phyloP scores from a whole-genome alignment of 495 filamentous ascomycete genomes.

The Xylaria flabelliformis region DNA sequence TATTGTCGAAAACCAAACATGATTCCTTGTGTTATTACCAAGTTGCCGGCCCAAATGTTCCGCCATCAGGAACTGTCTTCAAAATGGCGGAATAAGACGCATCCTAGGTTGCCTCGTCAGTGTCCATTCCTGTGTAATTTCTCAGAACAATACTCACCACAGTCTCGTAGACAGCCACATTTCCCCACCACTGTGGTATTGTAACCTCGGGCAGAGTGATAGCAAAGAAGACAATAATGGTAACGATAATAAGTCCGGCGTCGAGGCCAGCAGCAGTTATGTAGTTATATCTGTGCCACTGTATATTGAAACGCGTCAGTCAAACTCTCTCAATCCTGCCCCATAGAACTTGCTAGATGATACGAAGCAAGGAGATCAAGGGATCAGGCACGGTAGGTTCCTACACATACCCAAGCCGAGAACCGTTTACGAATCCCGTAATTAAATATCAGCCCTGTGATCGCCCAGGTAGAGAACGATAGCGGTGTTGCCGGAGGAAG shows the following conservation, averaged over 20 bases:
- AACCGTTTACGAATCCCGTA: constrained; percentile 56
- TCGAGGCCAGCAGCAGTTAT: constrained; percentile 65
- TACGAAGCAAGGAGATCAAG: neutral
- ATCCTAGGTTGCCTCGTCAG: constrained; percentile 38
- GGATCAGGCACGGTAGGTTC: neutral
- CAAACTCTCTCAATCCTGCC: neutral
- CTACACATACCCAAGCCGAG: constrained; percentile 46
- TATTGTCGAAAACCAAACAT: too few species aligned
- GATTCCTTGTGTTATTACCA: constrained; percentile 27
- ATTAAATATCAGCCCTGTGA: constrained; percentile 64
- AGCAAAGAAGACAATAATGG: constrained; percentile 56
- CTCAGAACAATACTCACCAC: constrained; percentile 30
- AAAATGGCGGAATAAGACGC: constrained; percentile 38
- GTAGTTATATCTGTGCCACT: constrained; percentile 69
- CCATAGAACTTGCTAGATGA: neutral
- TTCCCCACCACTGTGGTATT: constrained; percentile 58
- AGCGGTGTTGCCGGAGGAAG: constrained; percentile 66
- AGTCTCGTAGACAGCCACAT: constrained; percentile 49
- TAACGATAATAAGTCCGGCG: constrained; percentile 50
- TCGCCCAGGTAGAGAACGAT: constrained; percentile 66
- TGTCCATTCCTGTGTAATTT: neutral
- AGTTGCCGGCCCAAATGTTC: constrained; percentile 44
- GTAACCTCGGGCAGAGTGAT: constrained; percentile 48
- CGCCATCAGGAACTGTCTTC: constrained; percentile 44
- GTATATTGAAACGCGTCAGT: neutral